Evolutionary conservation across 139 green algal genomes (phyloP).

Genomic region (Haematococcus sp.): DNA sequence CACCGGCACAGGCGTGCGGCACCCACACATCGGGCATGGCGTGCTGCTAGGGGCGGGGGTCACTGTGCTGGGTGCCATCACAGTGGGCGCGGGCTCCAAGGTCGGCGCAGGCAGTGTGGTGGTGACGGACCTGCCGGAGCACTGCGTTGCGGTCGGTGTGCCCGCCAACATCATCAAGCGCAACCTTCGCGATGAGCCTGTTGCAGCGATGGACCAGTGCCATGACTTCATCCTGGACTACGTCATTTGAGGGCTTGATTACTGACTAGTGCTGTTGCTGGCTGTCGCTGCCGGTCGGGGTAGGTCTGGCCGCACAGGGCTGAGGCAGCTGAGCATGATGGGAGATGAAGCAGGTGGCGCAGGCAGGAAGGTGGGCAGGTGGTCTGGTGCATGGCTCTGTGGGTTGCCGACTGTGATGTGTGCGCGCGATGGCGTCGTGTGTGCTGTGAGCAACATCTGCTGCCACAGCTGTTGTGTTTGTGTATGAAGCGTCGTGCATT

Average conservation of each 20-base stretch:
- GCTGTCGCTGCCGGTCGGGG: too few species aligned
- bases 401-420: too few species aligned
- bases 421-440: too few species aligned
- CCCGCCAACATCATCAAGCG: conserved; percentile 77
- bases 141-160: conserved; percentile 89
- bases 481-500: too few species aligned
- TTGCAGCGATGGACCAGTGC: conserved; percentile 78
- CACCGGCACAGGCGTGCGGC: conserved; percentile 62
- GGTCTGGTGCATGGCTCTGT: too few species aligned
- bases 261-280: too few species aligned
- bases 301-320: too few species aligned
- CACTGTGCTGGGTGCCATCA: conserved; percentile 77
- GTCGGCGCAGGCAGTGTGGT: conserved; percentile 87
- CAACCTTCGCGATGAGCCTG: conserved; percentile 57
- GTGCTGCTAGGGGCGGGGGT: conserved; percentile 87
- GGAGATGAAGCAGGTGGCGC: not conserved
- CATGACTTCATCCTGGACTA: conserved; percentile 74
- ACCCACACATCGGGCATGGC: conserved; percentile 70
- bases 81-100: conserved; percentile 75
- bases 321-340: not conserved
- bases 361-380: too few species aligned
- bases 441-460: too few species aligned
- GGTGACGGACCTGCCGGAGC: conserved; percentile 69
- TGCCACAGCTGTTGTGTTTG: too few species aligned
- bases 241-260: conserved; percentile 53